Evolutionary conservation across 371 early-diverging fungal species (phyloP).

Genomic region (Syncephalis plumigaleata): DNA sequence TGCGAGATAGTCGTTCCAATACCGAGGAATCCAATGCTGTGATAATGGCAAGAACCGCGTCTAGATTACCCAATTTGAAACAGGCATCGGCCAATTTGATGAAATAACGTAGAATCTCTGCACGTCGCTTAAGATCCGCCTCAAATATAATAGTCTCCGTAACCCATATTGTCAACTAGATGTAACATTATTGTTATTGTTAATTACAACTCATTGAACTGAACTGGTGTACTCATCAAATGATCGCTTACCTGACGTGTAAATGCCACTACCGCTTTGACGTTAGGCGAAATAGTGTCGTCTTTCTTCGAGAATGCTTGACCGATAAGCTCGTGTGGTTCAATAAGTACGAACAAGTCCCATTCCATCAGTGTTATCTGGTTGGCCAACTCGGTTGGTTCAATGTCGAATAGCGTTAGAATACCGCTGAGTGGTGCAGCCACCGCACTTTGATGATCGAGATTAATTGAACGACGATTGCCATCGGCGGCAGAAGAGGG

Average conservation of each 20-base stretch:
- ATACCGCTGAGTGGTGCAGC: too few relatives aligned
- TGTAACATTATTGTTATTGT: slow-evolving; percentile 9
- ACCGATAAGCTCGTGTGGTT: slow-evolving; percentile 40
- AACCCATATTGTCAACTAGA: slow-evolving; percentile 54
- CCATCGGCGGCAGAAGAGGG: too few relatives aligned
- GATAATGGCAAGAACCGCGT: slow-evolving; percentile 60
- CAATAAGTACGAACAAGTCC: slow-evolving; percentile 30
- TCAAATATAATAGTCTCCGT: slow-evolving; percentile 48
- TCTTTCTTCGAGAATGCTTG: slow-evolving; percentile 31
- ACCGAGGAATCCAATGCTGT: slow-evolving; percentile 60
- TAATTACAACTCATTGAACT: too few relatives aligned
- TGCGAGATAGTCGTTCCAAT: slow-evolving; percentile 46
- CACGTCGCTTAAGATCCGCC: slow-evolving; percentile 59
- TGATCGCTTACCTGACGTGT: neutral
- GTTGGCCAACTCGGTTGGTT: slow-evolving; percentile 54
- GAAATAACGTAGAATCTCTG: slow-evolving; percentile 57
- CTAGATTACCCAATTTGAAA: slow-evolving; percentile 53
- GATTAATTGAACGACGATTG: too few relatives aligned
- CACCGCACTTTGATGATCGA: too few relatives aligned
- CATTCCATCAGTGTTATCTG: slow-evolving; percentile 56
- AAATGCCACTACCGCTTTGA: neutral
- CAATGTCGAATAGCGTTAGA: slow-evolving; percentile 44
- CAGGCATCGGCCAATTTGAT: slow-evolving; percentile 18
- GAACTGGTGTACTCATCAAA: too few relatives aligned
- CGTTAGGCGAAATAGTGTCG: slow-evolving; percentile 16